These are phyloP conservation scores for Citrus cavaleriei DNA, from an alignment of 345 rosid species.

Conservation along the genomic window DNA sequence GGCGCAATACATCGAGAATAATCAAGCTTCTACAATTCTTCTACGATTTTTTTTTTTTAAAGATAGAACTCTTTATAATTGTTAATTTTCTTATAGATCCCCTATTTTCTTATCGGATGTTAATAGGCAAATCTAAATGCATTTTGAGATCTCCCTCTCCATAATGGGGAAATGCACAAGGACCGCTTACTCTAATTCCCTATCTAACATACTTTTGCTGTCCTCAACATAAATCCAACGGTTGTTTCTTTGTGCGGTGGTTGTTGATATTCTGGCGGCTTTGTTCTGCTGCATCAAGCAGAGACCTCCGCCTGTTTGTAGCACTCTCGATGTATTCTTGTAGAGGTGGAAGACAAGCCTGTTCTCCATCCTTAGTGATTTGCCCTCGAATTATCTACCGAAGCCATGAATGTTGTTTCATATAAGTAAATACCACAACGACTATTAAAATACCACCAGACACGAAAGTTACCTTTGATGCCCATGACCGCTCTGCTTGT, in stretches of 20 bases:
- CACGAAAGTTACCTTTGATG: constrained; percentile 58
- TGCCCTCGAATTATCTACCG: constrained; percentile 70
- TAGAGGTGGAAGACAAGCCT: constrained; percentile 57
- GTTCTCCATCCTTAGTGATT: constrained; percentile 33
- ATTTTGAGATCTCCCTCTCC: no score
- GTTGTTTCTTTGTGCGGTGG: constrained; percentile 30
- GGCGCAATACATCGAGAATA: no score
- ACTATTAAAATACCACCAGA: not conserved
- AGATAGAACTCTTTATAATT: not conserved
- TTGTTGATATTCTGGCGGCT: constrained; percentile 12
- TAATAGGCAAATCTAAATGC: not conserved
- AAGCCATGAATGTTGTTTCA: not conserved
- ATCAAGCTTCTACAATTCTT: no score
- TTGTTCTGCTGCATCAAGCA: constrained; percentile 34
- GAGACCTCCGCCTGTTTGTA: constrained; percentile 40
- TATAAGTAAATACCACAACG: not conserved
- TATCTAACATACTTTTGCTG: not conserved
- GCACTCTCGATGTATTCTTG: constrained; percentile 70
- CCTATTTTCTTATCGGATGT: not conserved
- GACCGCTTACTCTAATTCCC: not conserved
- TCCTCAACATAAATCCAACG: constrained; percentile 38
- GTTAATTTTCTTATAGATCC: not conserved
- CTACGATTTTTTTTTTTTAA: no score
- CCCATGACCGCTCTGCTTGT: constrained; percentile 95
- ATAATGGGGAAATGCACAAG: not conserved